Conservation (phyloP, 441 rosid species). For the Eutrema salsugineum region DNA sequence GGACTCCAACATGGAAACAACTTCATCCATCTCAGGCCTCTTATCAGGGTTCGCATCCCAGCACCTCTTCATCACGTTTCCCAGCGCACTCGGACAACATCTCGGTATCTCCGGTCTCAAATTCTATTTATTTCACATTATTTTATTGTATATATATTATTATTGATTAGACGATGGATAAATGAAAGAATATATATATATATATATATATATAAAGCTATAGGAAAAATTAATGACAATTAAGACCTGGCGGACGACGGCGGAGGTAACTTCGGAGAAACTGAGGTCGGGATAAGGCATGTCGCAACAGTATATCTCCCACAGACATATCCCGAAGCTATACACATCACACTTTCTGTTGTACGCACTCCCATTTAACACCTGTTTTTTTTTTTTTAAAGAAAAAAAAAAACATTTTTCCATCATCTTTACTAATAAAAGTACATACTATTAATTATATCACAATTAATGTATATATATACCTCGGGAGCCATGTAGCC, state of each 20-base stretch:
- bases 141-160: too few species aligned
- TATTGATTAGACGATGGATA: too few species aligned
- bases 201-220: too few species aligned
- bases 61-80: conserved; percentile 72
- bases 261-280: conserved; percentile 75
- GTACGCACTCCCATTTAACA: conserved; percentile 64
- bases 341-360: conserved; percentile 75
- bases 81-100: conserved; percentile 67
- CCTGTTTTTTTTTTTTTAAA: neutral
- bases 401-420: too few species aligned
- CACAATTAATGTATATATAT: neutral
- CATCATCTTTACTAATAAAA: too few species aligned
- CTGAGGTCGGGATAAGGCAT: conserved; percentile 88
- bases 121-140: too few species aligned
- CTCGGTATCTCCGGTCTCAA: conserved; percentile 77
- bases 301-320: conserved; percentile 86
- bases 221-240: too few species aligned
- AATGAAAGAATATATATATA: too few species aligned
- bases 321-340: conserved; percentile 72
- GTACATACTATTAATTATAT: too few species aligned
- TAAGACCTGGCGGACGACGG: conserved; percentile 85
- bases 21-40: conserved; percentile 77
- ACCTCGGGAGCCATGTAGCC: conserved; percentile 92
- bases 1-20: conserved; percentile 57
- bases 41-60: conserved; percentile 78